Evolutionary conservation across 257 asterid genomes (phyloP).

Genomic region (Ilex aquifolium): DNA sequence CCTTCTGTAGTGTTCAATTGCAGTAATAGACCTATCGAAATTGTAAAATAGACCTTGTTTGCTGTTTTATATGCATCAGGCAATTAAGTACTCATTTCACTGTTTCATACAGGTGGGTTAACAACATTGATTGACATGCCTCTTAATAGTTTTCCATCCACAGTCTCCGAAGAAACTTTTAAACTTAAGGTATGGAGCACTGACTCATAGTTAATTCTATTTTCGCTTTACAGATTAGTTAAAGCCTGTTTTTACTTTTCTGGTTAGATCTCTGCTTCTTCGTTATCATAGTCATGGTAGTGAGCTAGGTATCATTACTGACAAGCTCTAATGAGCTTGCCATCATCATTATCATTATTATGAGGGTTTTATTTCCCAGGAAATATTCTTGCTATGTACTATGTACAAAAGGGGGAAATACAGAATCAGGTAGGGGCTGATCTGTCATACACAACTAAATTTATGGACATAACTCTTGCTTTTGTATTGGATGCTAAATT

Average conservation of each 20-base stretch:
- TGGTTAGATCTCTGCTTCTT: background rate
- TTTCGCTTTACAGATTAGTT: background rate
- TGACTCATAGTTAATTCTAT: slow-evolving; percentile 2
- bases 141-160: slow-evolving; percentile 78
- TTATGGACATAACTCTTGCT: background rate
- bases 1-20: no score
- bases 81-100: slow-evolving; percentile 2
- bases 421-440: background rate
- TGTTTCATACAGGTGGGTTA: slow-evolving; percentile 63
- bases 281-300: background rate
- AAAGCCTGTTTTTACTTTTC: slow-evolving; percentile 3
- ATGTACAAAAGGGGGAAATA: background rate
- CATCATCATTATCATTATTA: no score
- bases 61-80: background rate
- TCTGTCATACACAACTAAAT: no score
- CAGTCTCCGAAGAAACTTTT: slow-evolving; percentile 80
- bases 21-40: no score
- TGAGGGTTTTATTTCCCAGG: no score
- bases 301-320: background rate
- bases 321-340: background rate
- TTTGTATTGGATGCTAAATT: background rate
- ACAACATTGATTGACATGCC: slow-evolving; percentile 98
- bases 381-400: background rate
- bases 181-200: slow-evolving; percentile 58
- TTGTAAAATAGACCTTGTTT: no score